Conservation (phyloP, 306 rosid genomes). For the Vigna reflexopilosa region DNA sequence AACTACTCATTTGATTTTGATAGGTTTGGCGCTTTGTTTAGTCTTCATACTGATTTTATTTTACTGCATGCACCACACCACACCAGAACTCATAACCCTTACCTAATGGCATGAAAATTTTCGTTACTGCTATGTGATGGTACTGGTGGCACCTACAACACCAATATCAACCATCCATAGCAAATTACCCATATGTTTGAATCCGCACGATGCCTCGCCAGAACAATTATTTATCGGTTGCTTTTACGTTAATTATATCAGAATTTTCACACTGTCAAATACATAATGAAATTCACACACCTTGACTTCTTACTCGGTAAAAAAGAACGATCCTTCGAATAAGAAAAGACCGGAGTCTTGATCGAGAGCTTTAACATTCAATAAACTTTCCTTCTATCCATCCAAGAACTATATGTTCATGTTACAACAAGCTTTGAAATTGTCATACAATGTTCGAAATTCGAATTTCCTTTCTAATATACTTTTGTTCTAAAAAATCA, state of each 20-base stretch:
- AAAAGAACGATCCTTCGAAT: neutral
- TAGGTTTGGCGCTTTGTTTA: conserved; percentile 28
- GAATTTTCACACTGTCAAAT: neutral
- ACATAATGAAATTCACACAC: neutral
- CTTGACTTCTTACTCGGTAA: too few relatives aligned
- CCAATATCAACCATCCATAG: neutral
- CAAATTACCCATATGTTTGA: neutral
- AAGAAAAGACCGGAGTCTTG: neutral
- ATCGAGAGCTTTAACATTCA: neutral
- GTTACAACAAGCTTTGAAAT: conserved; percentile 28
- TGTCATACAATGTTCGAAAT: conserved; percentile 22
- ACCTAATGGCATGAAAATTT: neutral
- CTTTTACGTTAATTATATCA: neutral
- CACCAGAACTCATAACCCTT: neutral
- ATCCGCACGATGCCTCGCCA: neutral
- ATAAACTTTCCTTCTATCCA: conserved; percentile 6
- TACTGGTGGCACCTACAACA: neutral
- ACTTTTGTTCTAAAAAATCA: conserved; percentile 35
- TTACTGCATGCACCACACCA: neutral
- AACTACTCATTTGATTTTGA: conserved; percentile 31
- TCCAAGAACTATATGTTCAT: conserved; percentile 19
- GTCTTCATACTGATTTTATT: conserved; percentile 9
- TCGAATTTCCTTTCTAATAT: neutral
- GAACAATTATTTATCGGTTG: neutral
- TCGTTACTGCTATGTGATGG: neutral